phyloP scores from a whole-genome alignment of 345 rosid genomes.

The Murraya paniculata region DNA sequence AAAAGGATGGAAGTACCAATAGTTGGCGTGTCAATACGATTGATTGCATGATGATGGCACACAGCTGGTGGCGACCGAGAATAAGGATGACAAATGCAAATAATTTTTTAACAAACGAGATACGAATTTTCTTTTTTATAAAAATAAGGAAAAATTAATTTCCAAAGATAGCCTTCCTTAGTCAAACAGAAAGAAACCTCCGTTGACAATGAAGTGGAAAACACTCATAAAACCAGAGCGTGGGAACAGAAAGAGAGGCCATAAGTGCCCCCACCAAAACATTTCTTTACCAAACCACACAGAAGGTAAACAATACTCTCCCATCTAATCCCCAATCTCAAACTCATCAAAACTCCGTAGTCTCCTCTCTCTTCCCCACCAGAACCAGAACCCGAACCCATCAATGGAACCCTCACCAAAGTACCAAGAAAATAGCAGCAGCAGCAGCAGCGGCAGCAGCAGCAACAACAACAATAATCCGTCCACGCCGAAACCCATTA shows the following conservation, averaged over 20 bases:
- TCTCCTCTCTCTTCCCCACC: background rate
- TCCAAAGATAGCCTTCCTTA: no score
- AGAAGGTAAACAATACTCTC: slow-evolving; percentile 22
- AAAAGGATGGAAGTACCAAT: no score
- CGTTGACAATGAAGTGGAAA: no score
- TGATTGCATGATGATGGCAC: no score
- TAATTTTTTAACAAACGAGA: no score
- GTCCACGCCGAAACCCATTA: slow-evolving; percentile 44
- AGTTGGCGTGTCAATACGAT: rapidly evolving
- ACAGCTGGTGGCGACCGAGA: rapidly evolving
- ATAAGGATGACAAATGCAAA: no score
- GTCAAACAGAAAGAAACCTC: no score
- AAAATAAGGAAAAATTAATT: no score
- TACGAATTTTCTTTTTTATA: no score
- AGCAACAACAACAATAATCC: slow-evolving; percentile 32
- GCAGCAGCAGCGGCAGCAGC: slow-evolving; percentile 34
- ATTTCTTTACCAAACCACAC: slow-evolving; percentile 61
- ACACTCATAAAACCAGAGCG: background rate
- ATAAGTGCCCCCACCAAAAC: slow-evolving; percentile 47
- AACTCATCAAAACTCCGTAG: slow-evolving; percentile 7
- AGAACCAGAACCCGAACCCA: background rate
- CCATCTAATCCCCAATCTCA: background rate
- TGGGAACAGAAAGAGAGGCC: background rate
- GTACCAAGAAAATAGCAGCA: slow-evolving; percentile 44
- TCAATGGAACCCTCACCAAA: slow-evolving; percentile 64